phyloP scores from a whole-genome alignment of 768 basidiomycete genomes.

The Pisolithus microcarpus region DNA sequence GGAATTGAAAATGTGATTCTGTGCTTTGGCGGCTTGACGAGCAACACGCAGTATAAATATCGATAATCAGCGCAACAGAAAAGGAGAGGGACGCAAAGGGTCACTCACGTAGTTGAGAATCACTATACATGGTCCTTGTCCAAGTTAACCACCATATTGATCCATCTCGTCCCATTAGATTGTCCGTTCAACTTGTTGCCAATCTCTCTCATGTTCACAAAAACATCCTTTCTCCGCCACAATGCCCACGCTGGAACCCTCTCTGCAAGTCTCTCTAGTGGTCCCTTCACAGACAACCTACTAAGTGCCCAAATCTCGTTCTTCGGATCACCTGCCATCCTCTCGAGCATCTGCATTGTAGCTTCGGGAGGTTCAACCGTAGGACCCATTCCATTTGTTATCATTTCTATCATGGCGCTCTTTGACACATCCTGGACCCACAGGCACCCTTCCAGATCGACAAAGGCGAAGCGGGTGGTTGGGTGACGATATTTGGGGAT shows the following conservation, averaged over 20 bases:
- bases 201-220: constrained; percentile 49
- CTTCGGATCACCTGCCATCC: constrained; percentile 51
- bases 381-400: constrained; percentile 1
- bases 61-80: background rate
- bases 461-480: constrained; percentile 52
- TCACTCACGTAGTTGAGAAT: constrained; percentile 73
- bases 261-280: constrained; percentile 56
- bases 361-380: constrained; percentile 35
- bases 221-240: constrained; percentile 90
- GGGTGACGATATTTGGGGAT: constrained; percentile 64
- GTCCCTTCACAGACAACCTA: constrained; percentile 57
- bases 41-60: constrained; percentile 34
- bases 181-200: constrained; percentile 8
- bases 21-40: constrained; percentile 82
- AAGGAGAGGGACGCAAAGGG: background rate
- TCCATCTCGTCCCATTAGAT: constrained; percentile 39
- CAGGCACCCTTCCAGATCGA: constrained; percentile 79
- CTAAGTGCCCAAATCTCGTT: constrained; percentile 84
- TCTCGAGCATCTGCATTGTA: constrained; percentile 43
- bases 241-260: constrained; percentile 63
- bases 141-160: constrained; percentile 72
- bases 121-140: constrained; percentile 71
- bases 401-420: background rate
- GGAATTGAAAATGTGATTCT: constrained; percentile 87
- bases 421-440: constrained; percentile 54